Percentiles rank a stretch among this genome's conserved stretches.
phyloP scores from a whole-genome alignment of 2,329 filamentous ascomycete species.

The Monosporascus ibericus region DNA sequence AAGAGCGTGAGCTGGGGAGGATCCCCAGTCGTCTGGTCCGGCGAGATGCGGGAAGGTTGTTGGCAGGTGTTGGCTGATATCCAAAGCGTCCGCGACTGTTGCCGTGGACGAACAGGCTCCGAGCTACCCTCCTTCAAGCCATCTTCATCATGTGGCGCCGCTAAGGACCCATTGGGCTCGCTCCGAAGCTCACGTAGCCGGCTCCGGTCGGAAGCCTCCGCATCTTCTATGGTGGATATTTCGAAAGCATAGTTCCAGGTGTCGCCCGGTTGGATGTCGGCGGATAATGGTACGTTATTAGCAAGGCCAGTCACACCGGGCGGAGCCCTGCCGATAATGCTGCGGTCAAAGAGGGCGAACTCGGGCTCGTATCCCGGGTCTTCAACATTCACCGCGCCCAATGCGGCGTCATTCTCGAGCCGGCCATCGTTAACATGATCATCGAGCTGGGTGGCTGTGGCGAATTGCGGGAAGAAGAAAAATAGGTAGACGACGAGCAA shows the following conservation, averaged over 20 bases:
- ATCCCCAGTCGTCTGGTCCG: constrained; percentile 34
- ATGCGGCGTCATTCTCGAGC: constrained; percentile 12
- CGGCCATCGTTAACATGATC: constrained; percentile 12
- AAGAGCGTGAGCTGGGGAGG: constrained; percentile 74
- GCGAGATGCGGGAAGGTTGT: constrained; percentile 57
- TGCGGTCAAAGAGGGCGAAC: constrained; percentile 55
- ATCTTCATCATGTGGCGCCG: constrained; percentile 9
- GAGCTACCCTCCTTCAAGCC: constrained; percentile 9
- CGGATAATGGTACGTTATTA: constrained; percentile 58
- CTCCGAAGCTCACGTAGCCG: constrained; percentile 18
- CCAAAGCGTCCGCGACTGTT: constrained; percentile 53
- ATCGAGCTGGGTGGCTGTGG: constrained; percentile 52
- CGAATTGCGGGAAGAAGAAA: constrained; percentile 53
- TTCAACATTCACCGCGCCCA: constrained; percentile 16
- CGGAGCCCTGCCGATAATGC: constrained; percentile 56
- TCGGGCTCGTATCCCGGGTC: constrained; percentile 48
- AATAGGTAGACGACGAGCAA: constrained; percentile 56
- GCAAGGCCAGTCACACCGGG: constrained; percentile 43
- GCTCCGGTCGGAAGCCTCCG: constrained; percentile 16
- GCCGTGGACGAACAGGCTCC: constrained; percentile 18
- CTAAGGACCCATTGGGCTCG: constrained; percentile 14
- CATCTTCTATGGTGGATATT: constrained; percentile 44
- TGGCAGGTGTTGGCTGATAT: constrained; percentile 82
- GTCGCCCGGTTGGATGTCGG: constrained; percentile 57
- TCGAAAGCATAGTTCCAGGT: constrained; percentile 61